These are phyloP conservation scores for Penicillium simplicissimum DNA, from an alignment of 495 filamentous ascomycete genomes.

Conservation along the genomic window DNA sequence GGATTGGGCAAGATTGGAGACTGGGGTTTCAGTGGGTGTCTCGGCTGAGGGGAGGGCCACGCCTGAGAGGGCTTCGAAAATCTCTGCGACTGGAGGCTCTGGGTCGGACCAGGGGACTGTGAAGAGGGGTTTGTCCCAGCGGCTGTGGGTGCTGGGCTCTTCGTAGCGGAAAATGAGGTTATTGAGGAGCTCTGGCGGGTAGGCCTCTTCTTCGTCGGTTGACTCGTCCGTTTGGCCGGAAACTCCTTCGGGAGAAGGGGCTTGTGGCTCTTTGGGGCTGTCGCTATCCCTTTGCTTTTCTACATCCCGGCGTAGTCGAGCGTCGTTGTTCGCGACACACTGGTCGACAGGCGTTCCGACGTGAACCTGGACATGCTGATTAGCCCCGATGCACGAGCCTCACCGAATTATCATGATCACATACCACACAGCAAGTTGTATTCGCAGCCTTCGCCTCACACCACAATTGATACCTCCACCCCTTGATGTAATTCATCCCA, in stretches of 20 bases:
- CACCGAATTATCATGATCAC: slow-evolving; percentile 16
- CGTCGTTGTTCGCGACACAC: slow-evolving; percentile 54
- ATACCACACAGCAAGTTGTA: slow-evolving; percentile 79
- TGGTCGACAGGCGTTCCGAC: slow-evolving; percentile 74
- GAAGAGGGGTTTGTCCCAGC: slow-evolving; percentile 95
- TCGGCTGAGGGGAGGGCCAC: slow-evolving; percentile 34
- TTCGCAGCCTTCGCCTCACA: slow-evolving; percentile 88
- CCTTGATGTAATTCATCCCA: slow-evolving; percentile 96
- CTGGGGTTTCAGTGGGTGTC: slow-evolving; percentile 24
- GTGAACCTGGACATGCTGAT: slow-evolving; percentile 57
- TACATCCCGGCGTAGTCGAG: slow-evolving; percentile 23
- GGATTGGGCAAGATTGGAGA: slow-evolving; percentile 29
- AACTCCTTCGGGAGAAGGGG: background rate
- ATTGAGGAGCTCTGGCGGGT: slow-evolving; percentile 72
- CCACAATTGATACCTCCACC: slow-evolving; percentile 92
- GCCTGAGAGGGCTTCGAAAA: slow-evolving; percentile 76
- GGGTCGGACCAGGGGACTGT: slow-evolving; percentile 81
- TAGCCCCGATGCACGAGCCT: background rate
- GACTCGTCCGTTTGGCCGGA: background rate
- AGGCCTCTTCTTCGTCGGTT: slow-evolving; percentile 50
- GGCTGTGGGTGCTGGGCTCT: slow-evolving; percentile 90
- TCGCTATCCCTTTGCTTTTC: background rate
- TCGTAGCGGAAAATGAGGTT: slow-evolving; percentile 95
- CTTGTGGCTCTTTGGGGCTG: background rate
- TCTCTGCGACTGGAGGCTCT: slow-evolving; percentile 61